Percentiles rank a stretch among this genome's conserved stretches.
Evolutionary conservation across 2,329 filamentous ascomycete genomes (phyloP).

Genomic region (Penicillium vulpinum): DNA sequence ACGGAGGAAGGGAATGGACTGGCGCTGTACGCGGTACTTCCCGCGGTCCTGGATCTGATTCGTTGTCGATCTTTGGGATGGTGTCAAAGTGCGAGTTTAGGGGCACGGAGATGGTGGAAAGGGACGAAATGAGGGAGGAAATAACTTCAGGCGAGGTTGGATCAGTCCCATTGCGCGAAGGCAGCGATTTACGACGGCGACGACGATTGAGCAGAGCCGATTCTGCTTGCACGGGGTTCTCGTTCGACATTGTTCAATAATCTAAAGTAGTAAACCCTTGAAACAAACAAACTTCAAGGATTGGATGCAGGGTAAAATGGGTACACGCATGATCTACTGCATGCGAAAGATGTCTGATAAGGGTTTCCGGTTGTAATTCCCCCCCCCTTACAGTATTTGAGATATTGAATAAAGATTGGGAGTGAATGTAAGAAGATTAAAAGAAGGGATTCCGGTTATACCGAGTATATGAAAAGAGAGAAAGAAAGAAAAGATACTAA

Average conservation of each 20-base stretch:
- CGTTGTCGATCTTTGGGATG: conserved; percentile 46
- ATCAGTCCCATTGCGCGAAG: conserved; percentile 36
- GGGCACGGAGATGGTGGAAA: conserved; percentile 62
- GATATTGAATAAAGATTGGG: conserved; percentile 12
- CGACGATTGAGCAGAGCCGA: conserved; percentile 32
- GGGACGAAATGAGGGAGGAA: conserved; percentile 62
- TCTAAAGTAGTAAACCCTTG: conserved; percentile 6
- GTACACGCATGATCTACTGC: conserved; percentile 33
- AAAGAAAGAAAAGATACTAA: not conserved
- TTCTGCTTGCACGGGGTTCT: conserved; percentile 27
- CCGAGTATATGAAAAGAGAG: not conserved
- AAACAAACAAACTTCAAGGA: conserved; percentile 12
- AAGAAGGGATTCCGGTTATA: conserved; percentile 1
- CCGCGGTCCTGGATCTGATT: conserved; percentile 29
- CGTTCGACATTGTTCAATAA: conserved; percentile 34
- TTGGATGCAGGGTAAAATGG: conserved; percentile 25
- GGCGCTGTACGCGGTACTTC: conserved; percentile 30
- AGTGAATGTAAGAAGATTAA: not conserved
- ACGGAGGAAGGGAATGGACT: conserved; percentile 27
- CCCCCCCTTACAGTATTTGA: conserved; percentile 19
- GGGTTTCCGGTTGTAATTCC: conserved; percentile 2
- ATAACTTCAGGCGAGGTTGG: conserved; percentile 53
- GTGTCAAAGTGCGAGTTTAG: conserved; percentile 69
- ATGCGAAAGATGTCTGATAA: conserved; percentile 10
- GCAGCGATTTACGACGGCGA: conserved; percentile 49